Evolutionary conservation across 139 green algal species (phyloP).

Genomic region (Chlorella sp.): DNA sequence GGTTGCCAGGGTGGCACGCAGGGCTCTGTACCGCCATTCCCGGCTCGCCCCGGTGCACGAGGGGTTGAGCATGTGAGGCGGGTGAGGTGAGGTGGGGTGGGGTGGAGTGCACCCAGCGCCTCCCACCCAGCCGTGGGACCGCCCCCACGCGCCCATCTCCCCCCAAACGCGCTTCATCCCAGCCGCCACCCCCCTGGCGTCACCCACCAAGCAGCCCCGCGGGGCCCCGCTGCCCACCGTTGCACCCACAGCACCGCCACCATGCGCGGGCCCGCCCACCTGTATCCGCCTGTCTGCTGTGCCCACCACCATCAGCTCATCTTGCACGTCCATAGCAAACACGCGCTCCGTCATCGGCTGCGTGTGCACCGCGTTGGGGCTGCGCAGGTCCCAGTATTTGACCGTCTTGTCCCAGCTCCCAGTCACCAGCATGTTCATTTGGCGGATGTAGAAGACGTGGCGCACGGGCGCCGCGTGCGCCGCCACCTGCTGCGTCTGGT

Average conservation of each 20-base stretch:
- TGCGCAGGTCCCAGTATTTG: conserved; percentile 81
- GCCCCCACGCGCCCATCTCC: neutral
- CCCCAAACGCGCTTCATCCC: neutral
- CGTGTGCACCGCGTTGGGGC: conserved; percentile 70
- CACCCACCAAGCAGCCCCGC: neutral
- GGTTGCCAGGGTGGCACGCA: too few relatives aligned
- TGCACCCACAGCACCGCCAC: neutral
- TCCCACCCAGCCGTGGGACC: too few relatives aligned
- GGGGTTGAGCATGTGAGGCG: too few relatives aligned
- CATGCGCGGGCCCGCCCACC: conserved; percentile 4
- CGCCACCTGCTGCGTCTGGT: conserved; percentile 82
- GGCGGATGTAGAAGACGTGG: conserved; percentile 71
- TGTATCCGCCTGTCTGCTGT: conserved; percentile 79
- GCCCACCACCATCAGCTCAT: conserved; percentile 78
- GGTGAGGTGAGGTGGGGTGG: neutral
- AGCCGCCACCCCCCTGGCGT: neutral
- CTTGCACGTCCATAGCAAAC: conserved; percentile 86
- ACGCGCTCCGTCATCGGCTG: conserved; percentile 86
- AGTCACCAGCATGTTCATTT: conserved; percentile 83
- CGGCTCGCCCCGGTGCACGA: too few relatives aligned
- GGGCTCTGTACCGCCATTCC: too few relatives aligned
- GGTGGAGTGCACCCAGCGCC: too few relatives aligned
- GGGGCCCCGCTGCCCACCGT: neutral
- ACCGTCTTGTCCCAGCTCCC: conserved; percentile 77
- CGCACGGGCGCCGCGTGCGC: conserved; percentile 89